Base-by-base conservation (phyloP, 75 land plant genomes). In the Adiantum capillusveneris region DNA sequence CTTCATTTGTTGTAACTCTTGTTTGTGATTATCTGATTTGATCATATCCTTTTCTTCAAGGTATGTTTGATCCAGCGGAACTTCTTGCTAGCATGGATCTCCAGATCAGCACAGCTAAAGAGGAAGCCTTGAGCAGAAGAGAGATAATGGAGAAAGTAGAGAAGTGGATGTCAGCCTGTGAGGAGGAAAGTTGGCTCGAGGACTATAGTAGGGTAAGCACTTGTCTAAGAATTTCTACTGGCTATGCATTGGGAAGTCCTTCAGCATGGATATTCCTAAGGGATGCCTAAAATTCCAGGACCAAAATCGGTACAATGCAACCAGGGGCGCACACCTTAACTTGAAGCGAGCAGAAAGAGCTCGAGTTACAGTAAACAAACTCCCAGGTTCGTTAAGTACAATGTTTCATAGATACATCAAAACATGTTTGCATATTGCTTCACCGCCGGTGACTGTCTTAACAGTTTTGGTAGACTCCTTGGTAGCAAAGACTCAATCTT, bases 161-260 rank as follows among this genome's bases (percentile, higher is more conserved):
- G 42, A 77, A 73, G 57, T 87, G 87, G 87, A 73, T 20, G 58
- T 48, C 31, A 69, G 81, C 79, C 19, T 70, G 60, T 45, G 80
- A 83, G 60, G 87, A 87, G 60, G 92, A 87, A 61, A 71, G 54
- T 36, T 87, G 92, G 92, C 84, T 87, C 28, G 87, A 87, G 39
- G 82, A 87, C 9, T 87, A 87, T 68, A 82, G 81, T 56, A 72
- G 57, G 79, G 92, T 82, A 66, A 70, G 55, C 37, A 34, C 9
- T 3, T 9, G 9, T 34, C 3, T 34, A 34, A 34, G 9, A 5
- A 34, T 34, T 5, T 34, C 7, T 34, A 34, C 3, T 34, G 37
- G 3, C 7, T 34, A 9, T 34, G 37, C 9, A 34, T 34, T 3
- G 3, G 37, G 37, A 34, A 34, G 37, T 34, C 3, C 9, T 5